phyloP scores from a whole-genome alignment of 768 basidiomycete species.

The Pleurotus pulmonarius region DNA sequence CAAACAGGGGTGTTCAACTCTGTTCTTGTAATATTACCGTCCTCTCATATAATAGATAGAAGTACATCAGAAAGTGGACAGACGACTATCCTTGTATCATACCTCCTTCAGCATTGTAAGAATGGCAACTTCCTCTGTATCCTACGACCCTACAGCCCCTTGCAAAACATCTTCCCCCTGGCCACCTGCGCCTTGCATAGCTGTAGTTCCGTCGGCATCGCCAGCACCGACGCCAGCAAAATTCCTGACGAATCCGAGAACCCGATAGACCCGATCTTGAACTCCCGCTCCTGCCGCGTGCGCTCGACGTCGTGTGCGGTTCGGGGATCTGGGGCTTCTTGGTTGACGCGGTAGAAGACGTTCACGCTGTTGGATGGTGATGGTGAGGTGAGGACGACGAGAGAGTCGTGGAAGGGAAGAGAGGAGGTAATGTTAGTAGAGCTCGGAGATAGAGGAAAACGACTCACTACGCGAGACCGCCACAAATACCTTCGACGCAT shows the following conservation, averaged over 20 bases:
- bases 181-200: slow-evolving; percentile 72
- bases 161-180: slow-evolving; percentile 70
- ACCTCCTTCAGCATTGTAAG: no score
- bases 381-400: slow-evolving; percentile 1
- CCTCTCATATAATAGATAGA: no score
- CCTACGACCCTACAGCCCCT: slow-evolving; percentile 60
- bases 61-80: no score
- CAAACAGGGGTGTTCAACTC: no score
- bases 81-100: no score
- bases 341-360: slow-evolving; percentile 80
- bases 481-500: slow-evolving; percentile 87
- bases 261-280: slow-evolving; percentile 87
- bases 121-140: no score
- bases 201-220: slow-evolving; percentile 71
- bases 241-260: slow-evolving; percentile 81
- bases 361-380: slow-evolving; percentile 58
- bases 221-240: slow-evolving; percentile 56
- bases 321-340: slow-evolving; percentile 52
- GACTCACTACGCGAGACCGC: slow-evolving; percentile 86
- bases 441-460: no score
- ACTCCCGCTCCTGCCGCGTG: slow-evolving; percentile 75
- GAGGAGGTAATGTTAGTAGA: neutral
- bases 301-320: slow-evolving; percentile 50
- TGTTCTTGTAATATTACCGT: no score
- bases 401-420: slow-evolving; percentile 13